Conservation (phyloP, 2,329 filamentous ascomycete species). For the Trichoderma sp. region DNA sequence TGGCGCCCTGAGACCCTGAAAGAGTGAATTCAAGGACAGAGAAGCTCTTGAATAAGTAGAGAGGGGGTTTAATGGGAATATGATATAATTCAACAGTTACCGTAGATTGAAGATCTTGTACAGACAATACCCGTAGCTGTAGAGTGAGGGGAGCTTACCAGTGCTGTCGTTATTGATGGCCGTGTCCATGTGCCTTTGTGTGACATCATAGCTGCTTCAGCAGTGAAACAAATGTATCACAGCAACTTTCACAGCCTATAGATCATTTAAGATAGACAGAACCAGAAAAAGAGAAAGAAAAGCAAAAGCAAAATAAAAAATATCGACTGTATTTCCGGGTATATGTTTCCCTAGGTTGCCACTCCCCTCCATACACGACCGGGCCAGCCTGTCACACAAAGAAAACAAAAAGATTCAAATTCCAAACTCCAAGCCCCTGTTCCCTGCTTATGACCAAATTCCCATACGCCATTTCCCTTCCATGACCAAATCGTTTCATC, state of each 20-base stretch:
- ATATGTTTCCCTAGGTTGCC: constrained; percentile 1
- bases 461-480: neutral
- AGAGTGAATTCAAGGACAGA: neutral
- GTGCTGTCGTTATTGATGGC: neutral
- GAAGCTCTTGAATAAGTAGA: too few species aligned
- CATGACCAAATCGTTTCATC: neutral
- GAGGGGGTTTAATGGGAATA: too few species aligned
- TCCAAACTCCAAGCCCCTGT: constrained; percentile 4
- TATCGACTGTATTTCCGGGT: constrained; percentile 19
- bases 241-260: neutral
- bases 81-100: too few species aligned
- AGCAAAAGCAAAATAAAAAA: neutral
- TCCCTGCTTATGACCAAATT: constrained; percentile 21
- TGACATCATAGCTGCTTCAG: neutral
- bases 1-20: neutral
- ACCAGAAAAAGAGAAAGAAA: neutral
- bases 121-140: neutral
- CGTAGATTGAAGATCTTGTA: neutral
- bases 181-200: neutral
- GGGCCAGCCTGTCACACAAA: constrained; percentile 17
- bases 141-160: neutral
- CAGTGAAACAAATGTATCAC: neutral
- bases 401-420: neutral
- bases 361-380: neutral
- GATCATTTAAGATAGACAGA: neutral